phyloP scores from a whole-genome alignment of 768 basidiomycete species.

The Kwoniella sp. region DNA sequence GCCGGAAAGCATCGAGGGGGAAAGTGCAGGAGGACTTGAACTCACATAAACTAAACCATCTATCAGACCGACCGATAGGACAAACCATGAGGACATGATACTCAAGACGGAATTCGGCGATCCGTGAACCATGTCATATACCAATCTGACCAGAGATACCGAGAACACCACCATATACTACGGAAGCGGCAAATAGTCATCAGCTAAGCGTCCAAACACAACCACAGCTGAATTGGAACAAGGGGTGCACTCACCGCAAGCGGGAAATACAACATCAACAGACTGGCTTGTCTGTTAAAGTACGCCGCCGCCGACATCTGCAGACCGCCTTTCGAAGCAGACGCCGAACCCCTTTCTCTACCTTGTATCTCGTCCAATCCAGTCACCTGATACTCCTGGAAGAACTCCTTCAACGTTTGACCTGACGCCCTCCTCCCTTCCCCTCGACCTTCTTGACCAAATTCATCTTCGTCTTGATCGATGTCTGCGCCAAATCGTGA shows the following conservation, averaged over 20 bases:
- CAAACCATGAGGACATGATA: slow-evolving; percentile 48
- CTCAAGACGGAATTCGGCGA: slow-evolving; percentile 32
- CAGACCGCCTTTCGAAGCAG: slow-evolving; percentile 12
- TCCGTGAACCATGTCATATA: slow-evolving; percentile 51
- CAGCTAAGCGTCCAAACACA: neutral
- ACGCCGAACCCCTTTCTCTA: slow-evolving; percentile 13
- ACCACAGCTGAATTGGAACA: neutral
- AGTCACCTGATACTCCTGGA: slow-evolving; percentile 39
- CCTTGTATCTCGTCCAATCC: slow-evolving; percentile 13
- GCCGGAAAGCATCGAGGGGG: too few species aligned
- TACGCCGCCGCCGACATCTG: slow-evolving; percentile 51
- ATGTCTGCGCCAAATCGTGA: slow-evolving; percentile 1
- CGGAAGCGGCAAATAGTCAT: neutral
- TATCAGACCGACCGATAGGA: slow-evolving; percentile 50
- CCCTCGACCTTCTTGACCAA: neutral
- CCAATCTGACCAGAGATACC: slow-evolving; percentile 47
- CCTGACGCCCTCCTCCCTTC: slow-evolving; percentile 17
- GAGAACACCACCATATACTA: slow-evolving; percentile 53
- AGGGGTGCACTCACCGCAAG: slow-evolving; percentile 49
- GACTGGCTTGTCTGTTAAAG: slow-evolving; percentile 54
- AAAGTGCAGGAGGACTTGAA: too few species aligned
- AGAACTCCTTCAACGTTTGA: slow-evolving; percentile 50
- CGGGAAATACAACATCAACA: slow-evolving; percentile 56
- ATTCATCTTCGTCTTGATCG: neutral
- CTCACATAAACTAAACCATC: slow-evolving; percentile 53